Evolutionary conservation across 768 basidiomycete genomes (phyloP), one percentile per base, ranked within the genome.

Genomic region (Termitomyces sp.): DNA sequence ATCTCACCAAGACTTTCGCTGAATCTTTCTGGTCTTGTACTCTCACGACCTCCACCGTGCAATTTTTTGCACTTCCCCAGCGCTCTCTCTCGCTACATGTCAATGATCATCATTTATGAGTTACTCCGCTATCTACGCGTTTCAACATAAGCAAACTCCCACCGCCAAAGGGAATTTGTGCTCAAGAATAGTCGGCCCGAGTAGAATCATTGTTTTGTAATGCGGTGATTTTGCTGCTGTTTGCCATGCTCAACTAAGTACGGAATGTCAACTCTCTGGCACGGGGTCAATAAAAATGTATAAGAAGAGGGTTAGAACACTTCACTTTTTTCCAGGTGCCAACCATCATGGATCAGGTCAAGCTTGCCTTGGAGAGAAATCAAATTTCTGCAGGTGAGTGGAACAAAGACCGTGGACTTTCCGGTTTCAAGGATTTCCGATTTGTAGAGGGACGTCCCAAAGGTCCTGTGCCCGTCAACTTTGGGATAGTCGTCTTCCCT

Each of bases 401-500:
- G 16, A 9, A 33, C 1, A 18, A 20, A 28, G 6, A 5, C n/a
- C 10, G 5, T 23, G 36, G 9, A 32, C 26, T 16, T 1, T 16
- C 12, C 38, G n/a, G 3, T 41, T 8, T 16, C 3, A 12, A 40
- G 12, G n/a, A 18, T 30, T 26, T 10, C 3, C 32, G 28, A 38
- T 33, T 38, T 46, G 23, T 30, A 55, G 67, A 58, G 23, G 57
- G 57, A 50, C 57, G 49, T 52, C 57, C 57, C 14, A 62, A 55
- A 61, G 67, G 30, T 59, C 57, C 50, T 14, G 57, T 55, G 16
- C 63, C 63, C 8, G 36, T 60, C 1, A 64, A 66, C 47, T 70
- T 63, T 51, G 71, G 70, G 9, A 57, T 73, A 12, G 54, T 73
- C 30, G 36, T 74, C 36, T 72, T 71, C 63, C 68, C 70, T 3